phyloP scores from a whole-genome alignment of 441 rosid genomes.

The Mallotus japonicus region DNA sequence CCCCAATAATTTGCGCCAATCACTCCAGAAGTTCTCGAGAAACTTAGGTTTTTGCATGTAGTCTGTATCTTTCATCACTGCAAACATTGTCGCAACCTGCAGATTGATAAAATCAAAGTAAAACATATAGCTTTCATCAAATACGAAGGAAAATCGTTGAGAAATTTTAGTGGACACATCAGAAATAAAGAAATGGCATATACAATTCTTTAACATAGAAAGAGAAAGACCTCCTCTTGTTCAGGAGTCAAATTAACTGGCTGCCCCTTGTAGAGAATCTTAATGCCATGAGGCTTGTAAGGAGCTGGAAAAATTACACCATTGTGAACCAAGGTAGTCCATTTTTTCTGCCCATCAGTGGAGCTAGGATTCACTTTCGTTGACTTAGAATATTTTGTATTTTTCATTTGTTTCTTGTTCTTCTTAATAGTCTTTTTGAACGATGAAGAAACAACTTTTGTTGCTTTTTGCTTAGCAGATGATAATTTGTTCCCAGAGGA shows the following conservation, averaged over 20 bases:
- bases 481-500: slow-evolving; percentile 43
- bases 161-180: neutral
- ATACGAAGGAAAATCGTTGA: slow-evolving; percentile 2
- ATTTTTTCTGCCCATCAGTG: slow-evolving; percentile 96
- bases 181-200: slow-evolving; percentile 9
- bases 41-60: slow-evolving; percentile 74
- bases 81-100: slow-evolving; percentile 99
- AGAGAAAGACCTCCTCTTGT: slow-evolving; percentile 77
- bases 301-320: slow-evolving; percentile 99
- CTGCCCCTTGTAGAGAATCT: slow-evolving; percentile 73
- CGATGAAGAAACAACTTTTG: slow-evolving; percentile 47
- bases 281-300: slow-evolving; percentile 79
- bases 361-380: slow-evolving; percentile 69
- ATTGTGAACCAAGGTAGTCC: slow-evolving; percentile 92
- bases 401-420: slow-evolving; percentile 58
- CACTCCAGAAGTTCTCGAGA: slow-evolving; percentile 92
- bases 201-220: slow-evolving; percentile 11
- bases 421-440: slow-evolving; percentile 52
- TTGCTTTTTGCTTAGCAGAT: slow-evolving; percentile 46
- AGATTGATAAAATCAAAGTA: slow-evolving; percentile 30
- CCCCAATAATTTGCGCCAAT: slow-evolving; percentile 88
- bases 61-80: slow-evolving; percentile 95
- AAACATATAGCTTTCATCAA: slow-evolving; percentile 9
- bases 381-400: slow-evolving; percentile 69
- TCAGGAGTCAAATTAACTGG: slow-evolving; percentile 78